phyloP scores from a whole-genome alignment of 768 basidiomycete genomes.

The Pleurotus salmoneostramineus region DNA sequence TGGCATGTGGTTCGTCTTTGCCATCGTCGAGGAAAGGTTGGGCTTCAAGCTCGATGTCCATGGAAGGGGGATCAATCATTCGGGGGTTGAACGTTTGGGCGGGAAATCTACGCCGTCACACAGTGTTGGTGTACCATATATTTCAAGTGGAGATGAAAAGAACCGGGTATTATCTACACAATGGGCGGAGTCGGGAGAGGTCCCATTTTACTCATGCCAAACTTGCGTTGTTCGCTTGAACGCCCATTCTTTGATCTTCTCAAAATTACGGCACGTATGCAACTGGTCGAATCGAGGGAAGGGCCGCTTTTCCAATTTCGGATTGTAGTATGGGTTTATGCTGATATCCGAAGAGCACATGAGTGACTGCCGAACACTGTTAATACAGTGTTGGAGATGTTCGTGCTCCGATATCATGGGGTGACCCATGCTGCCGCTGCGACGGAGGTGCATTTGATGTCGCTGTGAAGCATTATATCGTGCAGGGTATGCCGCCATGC shows the following conservation, averaged over 20 bases:
- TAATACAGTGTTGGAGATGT: constrained; percentile 18
- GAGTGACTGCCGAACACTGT: constrained; percentile 16
- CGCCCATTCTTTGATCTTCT: constrained; percentile 15
- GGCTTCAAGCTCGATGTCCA: neutral
- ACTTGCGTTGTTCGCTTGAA: constrained; percentile 3
- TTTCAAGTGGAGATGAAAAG: no score
- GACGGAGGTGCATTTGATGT: neutral
- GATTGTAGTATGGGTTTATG: constrained; percentile 16
- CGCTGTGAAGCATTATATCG: constrained; percentile 6
- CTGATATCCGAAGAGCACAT: constrained; percentile 18
- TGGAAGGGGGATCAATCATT: neutral
- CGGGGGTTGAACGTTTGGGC: neutral
- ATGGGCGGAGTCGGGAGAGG: no score
- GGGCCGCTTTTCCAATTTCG: neutral
- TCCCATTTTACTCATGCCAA: neutral
- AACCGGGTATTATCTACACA: no score
- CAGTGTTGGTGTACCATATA: no score
- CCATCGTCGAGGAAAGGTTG: neutral
- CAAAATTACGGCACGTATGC: constrained; percentile 16
- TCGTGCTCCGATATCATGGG: constrained; percentile 8
- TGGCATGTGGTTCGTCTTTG: neutral
- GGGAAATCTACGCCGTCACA: no score
- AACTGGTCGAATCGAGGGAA: neutral
- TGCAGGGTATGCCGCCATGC: constrained; percentile 10
- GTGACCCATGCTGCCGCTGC: constrained; percentile 1